Conservation (phyloP, 495 filamentous ascomycete genomes). For the Rusavskia elegans region DNA sequence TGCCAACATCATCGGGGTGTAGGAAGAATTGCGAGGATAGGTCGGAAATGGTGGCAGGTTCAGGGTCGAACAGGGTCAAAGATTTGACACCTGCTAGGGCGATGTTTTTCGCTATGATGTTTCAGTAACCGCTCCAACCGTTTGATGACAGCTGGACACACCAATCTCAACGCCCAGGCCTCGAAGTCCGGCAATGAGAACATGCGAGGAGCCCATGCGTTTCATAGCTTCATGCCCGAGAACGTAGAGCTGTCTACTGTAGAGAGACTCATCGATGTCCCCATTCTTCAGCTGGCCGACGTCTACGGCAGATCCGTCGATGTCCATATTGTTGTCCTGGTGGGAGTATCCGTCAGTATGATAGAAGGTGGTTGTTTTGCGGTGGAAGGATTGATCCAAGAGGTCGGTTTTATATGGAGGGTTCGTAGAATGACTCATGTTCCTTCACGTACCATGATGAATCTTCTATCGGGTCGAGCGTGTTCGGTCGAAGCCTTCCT, state of each 20-base stretch:
- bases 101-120: slow-evolving; percentile 72
- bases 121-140: neutral
- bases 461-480: slow-evolving; percentile 54
- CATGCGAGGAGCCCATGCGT: slow-evolving; percentile 91
- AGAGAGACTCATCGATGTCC: slow-evolving; percentile 92
- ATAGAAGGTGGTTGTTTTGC: slow-evolving; percentile 7
- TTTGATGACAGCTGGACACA: slow-evolving; percentile 18
- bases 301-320: slow-evolving; percentile 46
- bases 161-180: slow-evolving; percentile 92
- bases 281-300: slow-evolving; percentile 44
- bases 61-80: slow-evolving; percentile 73
- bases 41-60: slow-evolving; percentile 66
- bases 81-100: slow-evolving; percentile 89
- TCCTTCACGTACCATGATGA: slow-evolving; percentile 57
- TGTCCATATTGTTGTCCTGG: slow-evolving; percentile 64
- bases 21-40: slow-evolving; percentile 97
- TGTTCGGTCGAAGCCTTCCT: slow-evolving; percentile 71
- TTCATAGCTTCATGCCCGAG: slow-evolving; percentile 99
- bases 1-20: slow-evolving; percentile 72
- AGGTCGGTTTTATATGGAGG: neutral
- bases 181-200: slow-evolving; percentile 82
- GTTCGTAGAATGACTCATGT: neutral
- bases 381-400: neutral
- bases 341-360: too few species aligned
- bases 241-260: slow-evolving; percentile 96